These are phyloP conservation scores for Carex littledalei DNA, from an alignment of 176 grass and related monocot species.

Conservation along the genomic window DNA sequence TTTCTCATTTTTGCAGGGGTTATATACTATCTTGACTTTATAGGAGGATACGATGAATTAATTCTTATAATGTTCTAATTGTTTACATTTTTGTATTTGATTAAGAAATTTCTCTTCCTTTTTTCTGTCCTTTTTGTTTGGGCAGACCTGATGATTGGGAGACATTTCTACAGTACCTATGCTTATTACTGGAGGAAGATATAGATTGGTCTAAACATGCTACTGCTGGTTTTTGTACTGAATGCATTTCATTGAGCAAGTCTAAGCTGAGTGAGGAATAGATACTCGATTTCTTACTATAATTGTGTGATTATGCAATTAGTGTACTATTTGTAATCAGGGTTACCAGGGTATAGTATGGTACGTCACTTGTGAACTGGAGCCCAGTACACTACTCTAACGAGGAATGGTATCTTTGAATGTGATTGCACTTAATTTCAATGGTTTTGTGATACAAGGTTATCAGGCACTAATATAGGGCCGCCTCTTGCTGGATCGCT, in stretches of 20 bases:
- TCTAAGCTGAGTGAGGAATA: constrained; percentile 48
- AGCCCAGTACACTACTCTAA: background rate
- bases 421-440: background rate
- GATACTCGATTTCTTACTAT: constrained; percentile 36
- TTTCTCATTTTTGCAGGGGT: constrained; percentile 13
- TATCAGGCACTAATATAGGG: background rate
- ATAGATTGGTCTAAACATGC: constrained; percentile 55
- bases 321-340: constrained; percentile 14
- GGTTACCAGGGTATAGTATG: background rate
- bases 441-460: background rate
- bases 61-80: constrained; percentile 16
- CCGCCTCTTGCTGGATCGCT: background rate
- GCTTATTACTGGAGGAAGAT: constrained; percentile 84
- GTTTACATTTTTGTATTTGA: constrained; percentile 5
- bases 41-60: background rate
- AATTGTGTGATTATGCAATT: background rate
- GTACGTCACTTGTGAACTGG: background rate
- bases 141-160: constrained; percentile 99
- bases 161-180: constrained; percentile 92
- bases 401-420: background rate
- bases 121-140: constrained; percentile 42
- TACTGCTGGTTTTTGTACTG: constrained; percentile 35
- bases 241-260: constrained; percentile 35
- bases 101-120: background rate
- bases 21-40: background rate